Base-by-base conservation (phyloP, 108 stramenopile genomes). In the Cyclotella atomus region DNA sequence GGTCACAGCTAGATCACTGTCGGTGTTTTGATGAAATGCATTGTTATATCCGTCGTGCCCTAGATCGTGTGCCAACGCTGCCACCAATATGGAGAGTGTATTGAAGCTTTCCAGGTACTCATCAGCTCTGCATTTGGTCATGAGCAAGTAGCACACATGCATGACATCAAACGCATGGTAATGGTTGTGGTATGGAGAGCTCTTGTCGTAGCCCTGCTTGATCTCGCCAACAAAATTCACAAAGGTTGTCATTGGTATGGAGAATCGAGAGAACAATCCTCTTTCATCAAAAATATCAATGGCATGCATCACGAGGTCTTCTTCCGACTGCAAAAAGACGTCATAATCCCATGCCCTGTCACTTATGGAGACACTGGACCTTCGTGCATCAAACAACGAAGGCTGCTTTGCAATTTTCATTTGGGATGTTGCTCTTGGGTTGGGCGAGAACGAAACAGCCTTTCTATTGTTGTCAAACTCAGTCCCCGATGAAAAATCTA, bases 1-100 rank as follows among this genome's bases (percentile, higher is more conserved):
- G 2, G 70, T 83, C 50, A 91, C 52, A 12, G 90, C 88, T 32
- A 84, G 76, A 16, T 85, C 81, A 14, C 75, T 73, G 20, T 46
- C 25, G n/a, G 85, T 83, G 59, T 75, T 67, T 43, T 79, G 68
- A 35, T 86, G 85, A 45, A 87, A 90, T 24, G 81, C 44, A 68
- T 88, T 87, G 66, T 84, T 89, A 24, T 55, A 69, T 12, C 90
- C 90, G 36, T 87, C 86, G 84, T 91, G 90, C 28, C 85, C 90
- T 19, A 87, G 65, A 73, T 90, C 89, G 79, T 90, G 89, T 30
- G 76, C 83, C 19, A 87, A 32, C 6, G 83, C 84, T 16, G 81
- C 86, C 27, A 91, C 79, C 19, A 88, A 45, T 30, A 88, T 75
- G 5, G 83, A 85, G 0, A 88, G 59, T 15, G 79, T 59, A 71